Evolutionary conservation across 2,329 filamentous ascomycete genomes (phyloP).

Genomic region (Acrocalymma vagum): DNA sequence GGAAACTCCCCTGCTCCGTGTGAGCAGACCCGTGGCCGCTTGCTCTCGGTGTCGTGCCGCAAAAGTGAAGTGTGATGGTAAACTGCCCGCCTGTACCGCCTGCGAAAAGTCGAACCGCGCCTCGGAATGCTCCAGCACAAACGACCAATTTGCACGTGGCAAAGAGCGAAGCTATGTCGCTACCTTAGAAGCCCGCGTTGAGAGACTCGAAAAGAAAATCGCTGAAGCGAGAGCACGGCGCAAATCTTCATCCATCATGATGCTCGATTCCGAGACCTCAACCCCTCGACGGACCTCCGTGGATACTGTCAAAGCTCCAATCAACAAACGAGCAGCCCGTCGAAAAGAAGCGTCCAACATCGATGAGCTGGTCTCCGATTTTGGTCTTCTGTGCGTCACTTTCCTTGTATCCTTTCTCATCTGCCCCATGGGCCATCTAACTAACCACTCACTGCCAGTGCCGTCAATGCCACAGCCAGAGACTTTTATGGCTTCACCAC

Average conservation of each 20-base stretch:
- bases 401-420: not conserved
- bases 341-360: slow-evolving; percentile 82
- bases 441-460: slow-evolving; percentile 59
- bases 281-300: slow-evolving; percentile 60
- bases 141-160: slow-evolving; percentile 93
- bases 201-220: slow-evolving; percentile 84
- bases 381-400: slow-evolving; percentile 79
- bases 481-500: slow-evolving; percentile 90
- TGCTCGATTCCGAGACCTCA: slow-evolving; percentile 66
- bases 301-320: slow-evolving; percentile 43
- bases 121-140: slow-evolving; percentile 89
- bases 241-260: slow-evolving; percentile 75
- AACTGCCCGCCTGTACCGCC: slow-evolving; percentile 91
- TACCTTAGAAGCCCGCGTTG: slow-evolving; percentile 88
- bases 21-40: slow-evolving; percentile 80
- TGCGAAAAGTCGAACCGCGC: slow-evolving; percentile 91
- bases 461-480: slow-evolving; percentile 91
- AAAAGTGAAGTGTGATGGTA: slow-evolving; percentile 98
- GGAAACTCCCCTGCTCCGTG: slow-evolving; percentile 70
- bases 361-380: slow-evolving; percentile 90
- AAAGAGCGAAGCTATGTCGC: slow-evolving; percentile 98
- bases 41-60: slow-evolving; percentile 86
- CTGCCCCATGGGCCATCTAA: not conserved
- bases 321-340: slow-evolving; percentile 53
- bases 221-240: slow-evolving; percentile 70